Conservation (phyloP, 2,329 filamentous ascomycete species). For the Aschersonia sp. region DNA sequence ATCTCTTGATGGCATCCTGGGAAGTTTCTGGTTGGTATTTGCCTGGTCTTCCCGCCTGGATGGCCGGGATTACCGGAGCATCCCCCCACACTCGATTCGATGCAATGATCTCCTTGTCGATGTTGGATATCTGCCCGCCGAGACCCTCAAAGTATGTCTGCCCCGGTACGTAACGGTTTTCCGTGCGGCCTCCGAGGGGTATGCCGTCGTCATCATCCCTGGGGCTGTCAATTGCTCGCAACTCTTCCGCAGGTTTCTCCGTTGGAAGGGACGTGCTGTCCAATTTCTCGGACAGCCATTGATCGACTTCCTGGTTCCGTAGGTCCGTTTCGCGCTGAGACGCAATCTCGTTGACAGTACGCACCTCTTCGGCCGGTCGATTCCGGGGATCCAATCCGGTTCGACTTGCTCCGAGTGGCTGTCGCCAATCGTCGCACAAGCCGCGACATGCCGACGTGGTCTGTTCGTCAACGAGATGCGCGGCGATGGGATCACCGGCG, state of each 20-base stretch:
- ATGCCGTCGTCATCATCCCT: constrained; percentile 24
- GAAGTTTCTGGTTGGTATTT: constrained; percentile 34
- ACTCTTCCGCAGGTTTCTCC: constrained; percentile 12
- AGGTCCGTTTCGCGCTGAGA: constrained; percentile 25
- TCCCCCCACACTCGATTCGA: constrained; percentile 33
- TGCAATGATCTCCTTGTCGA: constrained; percentile 35
- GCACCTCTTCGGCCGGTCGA: constrained; percentile 26
- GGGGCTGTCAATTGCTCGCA: constrained; percentile 8
- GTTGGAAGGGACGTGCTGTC: constrained; percentile 12
- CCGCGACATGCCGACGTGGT: neutral
- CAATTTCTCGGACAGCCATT: constrained; percentile 30
- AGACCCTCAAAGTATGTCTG: constrained; percentile 33
- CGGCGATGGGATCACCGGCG: constrained; percentile 24
- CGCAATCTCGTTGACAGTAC: constrained; percentile 35
- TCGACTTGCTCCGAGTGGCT: constrained; percentile 21
- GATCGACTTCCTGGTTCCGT: constrained; percentile 33
- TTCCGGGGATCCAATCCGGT: constrained; percentile 31
- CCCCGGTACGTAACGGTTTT: constrained; percentile 32
- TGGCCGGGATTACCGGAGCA: constrained; percentile 30
- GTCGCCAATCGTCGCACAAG: constrained; percentile 19
- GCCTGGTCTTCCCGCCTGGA: constrained; percentile 17
- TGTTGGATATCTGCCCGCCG: constrained; percentile 26
- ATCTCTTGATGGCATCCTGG: constrained; percentile 37
- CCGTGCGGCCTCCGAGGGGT: constrained; percentile 28
- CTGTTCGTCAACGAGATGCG: constrained; percentile 6